Base-by-base conservation (phyloP, 2,329 filamentous ascomycete genomes). In the Tolypocladium tundrense region DNA sequence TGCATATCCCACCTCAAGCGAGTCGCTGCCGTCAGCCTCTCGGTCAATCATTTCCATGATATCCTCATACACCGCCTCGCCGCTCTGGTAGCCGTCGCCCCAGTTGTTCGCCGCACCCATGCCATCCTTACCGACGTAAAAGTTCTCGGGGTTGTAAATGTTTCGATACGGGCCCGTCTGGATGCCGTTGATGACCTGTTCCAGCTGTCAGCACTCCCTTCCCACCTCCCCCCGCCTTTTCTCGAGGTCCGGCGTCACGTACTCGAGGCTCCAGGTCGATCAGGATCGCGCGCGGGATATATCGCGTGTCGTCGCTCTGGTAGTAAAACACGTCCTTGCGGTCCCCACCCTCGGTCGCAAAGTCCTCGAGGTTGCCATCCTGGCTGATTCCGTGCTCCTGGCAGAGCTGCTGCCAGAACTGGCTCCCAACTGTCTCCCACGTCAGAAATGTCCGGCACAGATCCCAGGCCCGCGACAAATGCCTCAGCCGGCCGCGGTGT, bases 301-400 rank as follows among this genome's bases (percentile, higher is more conserved):
- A 99, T 77, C 94, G 85, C 59, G 94, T 99, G 72, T 99, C 94
- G 79, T 99, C 94, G 70, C 92, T 97, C 81, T 95, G 93, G 78
- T 97, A 99, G 82, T 96, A 97, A 77, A 97, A 97, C 61, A 99
- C 94, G 75, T 99, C 94, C 73, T 99, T 99, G 66, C 94, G 88
- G 76, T 99, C 94, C 64, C 93, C 92, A 69, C 94, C 94, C 74
- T 97, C 94, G 54, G 91, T 97, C 69, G 94, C 94, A 77, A 97
- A 97, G 73, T 97, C 92, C 72, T 97, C 92, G 59, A 99, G 83
- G 72, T 97, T 97, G 59, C 94, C 94, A 75, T 97, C 91, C 71
- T 94, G 91, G 69, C 88, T 96, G 77, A 99, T 99, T 61, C 95
- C 94, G 72, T 99, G 94, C 76, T 99, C 94, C 72, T 93, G 88